A percentile compares a stretch with the other conserved stretches of the same genome.
Evolutionary conservation across 495 filamentous ascomycete species (phyloP).

Genomic region (Cenococcum geophilum): DNA sequence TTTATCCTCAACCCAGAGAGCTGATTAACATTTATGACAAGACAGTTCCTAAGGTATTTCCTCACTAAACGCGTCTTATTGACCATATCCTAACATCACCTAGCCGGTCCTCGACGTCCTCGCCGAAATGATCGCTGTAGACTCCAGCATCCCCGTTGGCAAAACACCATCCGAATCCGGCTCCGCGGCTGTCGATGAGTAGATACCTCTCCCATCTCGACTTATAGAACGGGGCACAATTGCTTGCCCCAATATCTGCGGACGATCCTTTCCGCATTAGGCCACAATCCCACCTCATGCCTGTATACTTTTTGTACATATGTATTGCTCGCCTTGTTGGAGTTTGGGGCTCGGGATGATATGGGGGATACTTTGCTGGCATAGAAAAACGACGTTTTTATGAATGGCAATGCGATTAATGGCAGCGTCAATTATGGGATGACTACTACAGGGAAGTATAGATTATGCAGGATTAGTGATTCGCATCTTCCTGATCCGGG

Average conservation of each 20-base stretch:
- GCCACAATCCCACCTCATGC: background rate
- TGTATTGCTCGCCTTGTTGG: background rate
- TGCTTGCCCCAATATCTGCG: background rate
- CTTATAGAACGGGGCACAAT: background rate
- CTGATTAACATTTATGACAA: constrained; percentile 96
- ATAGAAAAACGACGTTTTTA: background rate
- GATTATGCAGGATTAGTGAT: background rate
- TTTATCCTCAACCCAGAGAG: constrained; percentile 89
- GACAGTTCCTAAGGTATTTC: constrained; percentile 77
- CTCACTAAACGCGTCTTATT: background rate
- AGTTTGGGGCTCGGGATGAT: constrained; percentile 4
- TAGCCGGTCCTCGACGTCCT: constrained; percentile 88
- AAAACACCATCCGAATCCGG: constrained; percentile 24
- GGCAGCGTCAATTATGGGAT: background rate
- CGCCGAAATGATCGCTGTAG: constrained; percentile 94
- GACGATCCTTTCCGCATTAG: constrained; percentile 1
- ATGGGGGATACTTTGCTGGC: background rate
- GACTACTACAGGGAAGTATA: background rate
- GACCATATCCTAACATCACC: constrained; percentile 21
- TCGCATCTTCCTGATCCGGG: background rate
- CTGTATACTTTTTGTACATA: constrained; percentile 5
- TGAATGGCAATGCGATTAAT: background rate
- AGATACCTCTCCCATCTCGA: background rate
- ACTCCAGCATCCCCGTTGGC: constrained; percentile 63
- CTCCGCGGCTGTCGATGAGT: constrained; percentile 9